phyloP scores from a whole-genome alignment of 441 rosid genomes.

The Syzygium syzygioides region DNA sequence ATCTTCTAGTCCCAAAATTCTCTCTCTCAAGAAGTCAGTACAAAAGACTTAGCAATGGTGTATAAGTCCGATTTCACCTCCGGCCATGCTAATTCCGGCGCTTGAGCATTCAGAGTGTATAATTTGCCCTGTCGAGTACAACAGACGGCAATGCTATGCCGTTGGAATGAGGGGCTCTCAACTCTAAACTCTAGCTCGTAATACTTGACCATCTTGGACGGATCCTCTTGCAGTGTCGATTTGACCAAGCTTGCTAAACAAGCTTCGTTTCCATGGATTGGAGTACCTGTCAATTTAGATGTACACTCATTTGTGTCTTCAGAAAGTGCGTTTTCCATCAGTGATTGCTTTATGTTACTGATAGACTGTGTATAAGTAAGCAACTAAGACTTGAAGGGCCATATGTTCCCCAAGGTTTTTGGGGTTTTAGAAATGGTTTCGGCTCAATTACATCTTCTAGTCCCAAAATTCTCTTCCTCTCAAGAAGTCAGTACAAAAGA shows the following conservation, averaged over 20 bases:
- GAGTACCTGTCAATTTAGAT: neutral
- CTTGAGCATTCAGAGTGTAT: conserved; percentile 68
- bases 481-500: conserved; percentile 54
- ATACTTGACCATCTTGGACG: conserved; percentile 38
- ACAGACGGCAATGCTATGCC: conserved; percentile 71
- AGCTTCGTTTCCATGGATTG: neutral
- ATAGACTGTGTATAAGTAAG: neutral
- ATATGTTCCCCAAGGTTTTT: neutral
- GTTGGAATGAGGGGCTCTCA: conserved; percentile 50
- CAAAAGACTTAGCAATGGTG: conserved; percentile 51
- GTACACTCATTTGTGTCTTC: neutral
- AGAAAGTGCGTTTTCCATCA: neutral
- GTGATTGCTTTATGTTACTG: neutral
- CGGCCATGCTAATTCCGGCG: conserved; percentile 76
- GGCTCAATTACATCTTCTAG: neutral
- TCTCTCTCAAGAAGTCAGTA: conserved; percentile 32
- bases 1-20: neutral
- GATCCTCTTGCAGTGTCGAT: conserved; percentile 48
- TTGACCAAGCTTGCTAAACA: neutral
- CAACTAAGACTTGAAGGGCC: neutral
- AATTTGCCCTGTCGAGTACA: conserved; percentile 51
- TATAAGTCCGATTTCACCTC: conserved; percentile 33
- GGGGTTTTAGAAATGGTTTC: neutral
- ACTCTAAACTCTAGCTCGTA: conserved; percentile 71
- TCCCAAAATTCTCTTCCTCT: conserved; percentile 5